These are phyloP conservation scores for Termitomyces sp. DNA, from an alignment of 768 basidiomycete species.

Conservation along the genomic window DNA sequence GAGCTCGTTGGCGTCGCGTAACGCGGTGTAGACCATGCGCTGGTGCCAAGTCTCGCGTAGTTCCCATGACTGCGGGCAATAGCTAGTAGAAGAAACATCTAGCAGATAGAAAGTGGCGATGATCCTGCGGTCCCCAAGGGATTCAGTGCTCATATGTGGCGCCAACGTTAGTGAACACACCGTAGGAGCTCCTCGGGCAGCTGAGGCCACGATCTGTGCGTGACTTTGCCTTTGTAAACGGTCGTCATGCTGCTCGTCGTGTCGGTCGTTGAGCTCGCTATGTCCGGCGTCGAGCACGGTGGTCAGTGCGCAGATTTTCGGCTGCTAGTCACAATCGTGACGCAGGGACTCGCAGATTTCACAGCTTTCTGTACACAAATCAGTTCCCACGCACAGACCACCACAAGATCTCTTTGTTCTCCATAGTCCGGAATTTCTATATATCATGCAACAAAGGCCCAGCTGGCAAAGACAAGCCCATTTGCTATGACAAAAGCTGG, in stretches of 20 bases:
- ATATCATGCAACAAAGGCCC: not conserved
- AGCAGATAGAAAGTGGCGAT: conserved; percentile 56
- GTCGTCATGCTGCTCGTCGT: conserved; percentile 22
- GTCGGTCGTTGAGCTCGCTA: conserved; percentile 15
- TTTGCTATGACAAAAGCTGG: not conserved
- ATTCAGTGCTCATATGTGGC: conserved; percentile 26
- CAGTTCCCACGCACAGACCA: conserved; percentile 41
- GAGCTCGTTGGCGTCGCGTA: conserved; percentile 58
- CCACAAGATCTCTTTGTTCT: not conserved
- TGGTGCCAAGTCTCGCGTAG: conserved; percentile 51
- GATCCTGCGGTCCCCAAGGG: conserved; percentile 27
- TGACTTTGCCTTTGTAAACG: conserved; percentile 50
- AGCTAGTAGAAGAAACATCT: conserved; percentile 35
- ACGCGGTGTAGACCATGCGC: conserved; percentile 52
- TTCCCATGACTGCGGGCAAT: conserved; percentile 46
- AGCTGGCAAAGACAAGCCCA: not conserved
- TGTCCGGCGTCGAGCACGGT: conserved; percentile 24
- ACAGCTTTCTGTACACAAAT: conserved; percentile 16
- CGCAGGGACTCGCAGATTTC: conserved; percentile 25
- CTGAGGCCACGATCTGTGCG: conserved; percentile 55
- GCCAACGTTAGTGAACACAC: conserved; percentile 27
- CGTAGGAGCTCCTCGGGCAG: conserved; percentile 56
- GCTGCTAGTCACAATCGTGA: conserved; percentile 22
- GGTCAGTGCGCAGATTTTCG: conserved; percentile 38
- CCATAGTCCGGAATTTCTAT: not conserved